phyloP scores from a whole-genome alignment of 139 green algal genomes.

The Chlamydomonas sphaeroides region DNA sequence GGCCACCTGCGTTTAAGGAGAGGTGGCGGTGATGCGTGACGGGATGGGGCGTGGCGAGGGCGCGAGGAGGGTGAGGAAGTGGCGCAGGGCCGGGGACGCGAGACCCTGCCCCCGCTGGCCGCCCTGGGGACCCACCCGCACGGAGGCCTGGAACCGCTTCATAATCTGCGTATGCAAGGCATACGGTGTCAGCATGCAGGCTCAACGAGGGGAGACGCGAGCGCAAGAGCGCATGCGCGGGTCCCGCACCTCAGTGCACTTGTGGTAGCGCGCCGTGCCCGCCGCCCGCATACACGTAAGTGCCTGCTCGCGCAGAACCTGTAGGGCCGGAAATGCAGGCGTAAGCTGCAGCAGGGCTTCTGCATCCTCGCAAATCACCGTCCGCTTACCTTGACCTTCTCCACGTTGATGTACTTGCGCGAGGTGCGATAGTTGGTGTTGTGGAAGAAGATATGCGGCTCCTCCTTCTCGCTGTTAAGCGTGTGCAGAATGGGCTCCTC shows the following conservation, averaged over 20 bases:
- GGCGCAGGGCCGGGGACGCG: too few species aligned
- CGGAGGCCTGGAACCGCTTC: constrained; percentile 53
- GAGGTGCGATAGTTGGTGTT: constrained; percentile 62
- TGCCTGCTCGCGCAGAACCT: constrained; percentile 56
- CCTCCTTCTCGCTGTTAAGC: constrained; percentile 55
- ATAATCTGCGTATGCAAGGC: constrained; percentile 59
- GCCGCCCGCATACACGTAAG: constrained; percentile 49
- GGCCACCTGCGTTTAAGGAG: constrained; percentile 52
- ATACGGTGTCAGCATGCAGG: too few species aligned
- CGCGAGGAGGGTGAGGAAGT: background rate
- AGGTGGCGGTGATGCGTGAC: background rate
- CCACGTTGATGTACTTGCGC: constrained; percentile 61
- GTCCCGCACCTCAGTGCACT: constrained; percentile 58
- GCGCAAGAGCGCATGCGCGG: background rate
- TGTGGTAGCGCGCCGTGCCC: constrained; percentile 55
- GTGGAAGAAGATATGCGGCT: constrained; percentile 61
- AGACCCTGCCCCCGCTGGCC: background rate
- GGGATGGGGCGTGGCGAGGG: background rate
- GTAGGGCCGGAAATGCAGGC: background rate
- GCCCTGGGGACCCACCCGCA: constrained; percentile 49
- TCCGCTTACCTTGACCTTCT: constrained; percentile 59
- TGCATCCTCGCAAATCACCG: background rate
- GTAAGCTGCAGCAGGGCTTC: background rate
- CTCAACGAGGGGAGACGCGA: background rate
- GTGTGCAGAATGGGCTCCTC: constrained; percentile 55